These are phyloP conservation scores for Lagerstroemia speciosa DNA, from an alignment of 345 rosid genomes.

Conservation along the genomic window DNA sequence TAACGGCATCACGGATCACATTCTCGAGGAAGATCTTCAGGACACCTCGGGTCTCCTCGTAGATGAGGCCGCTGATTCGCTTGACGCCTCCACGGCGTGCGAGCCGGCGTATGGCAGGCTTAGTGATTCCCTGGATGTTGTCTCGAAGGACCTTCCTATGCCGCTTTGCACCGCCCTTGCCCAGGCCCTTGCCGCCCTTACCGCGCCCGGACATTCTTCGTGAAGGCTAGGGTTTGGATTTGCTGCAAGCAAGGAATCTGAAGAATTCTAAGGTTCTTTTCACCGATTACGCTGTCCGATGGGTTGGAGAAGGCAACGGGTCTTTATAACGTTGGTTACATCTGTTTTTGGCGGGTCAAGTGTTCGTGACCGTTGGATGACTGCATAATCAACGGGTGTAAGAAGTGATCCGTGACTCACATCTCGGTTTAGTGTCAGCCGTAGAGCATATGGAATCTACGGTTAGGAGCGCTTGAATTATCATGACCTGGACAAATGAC, in stretches of 20 bases:
- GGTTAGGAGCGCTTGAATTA: neutral
- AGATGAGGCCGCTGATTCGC: constrained; percentile 14
- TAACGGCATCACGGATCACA: constrained; percentile 12
- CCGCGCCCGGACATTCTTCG: constrained; percentile 9
- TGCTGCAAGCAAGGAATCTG: neutral
- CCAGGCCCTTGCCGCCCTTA: constrained; percentile 13
- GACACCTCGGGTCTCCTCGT: constrained; percentile 15
- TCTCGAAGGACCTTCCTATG: constrained; percentile 13
- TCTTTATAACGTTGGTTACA: neutral
- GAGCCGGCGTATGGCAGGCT: constrained; percentile 12
- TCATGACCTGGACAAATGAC: neutral
- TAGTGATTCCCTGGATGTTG: constrained; percentile 13
- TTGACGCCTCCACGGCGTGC: constrained; percentile 13
- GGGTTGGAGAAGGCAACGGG: neutral
- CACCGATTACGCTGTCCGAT: neutral
- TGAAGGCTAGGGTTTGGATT: neutral
- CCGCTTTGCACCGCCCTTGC: constrained; percentile 12
- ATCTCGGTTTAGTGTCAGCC: neutral
- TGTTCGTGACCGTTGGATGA: neutral
- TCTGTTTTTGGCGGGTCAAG: neutral
- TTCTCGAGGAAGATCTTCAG: constrained; percentile 16
- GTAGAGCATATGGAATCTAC: neutral
- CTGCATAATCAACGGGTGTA: neutral
- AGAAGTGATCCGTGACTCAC: neutral
- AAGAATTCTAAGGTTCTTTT: neutral